Evolutionary conservation across 345 rosid species (phyloP).

Genomic region (Populus alba): DNA sequence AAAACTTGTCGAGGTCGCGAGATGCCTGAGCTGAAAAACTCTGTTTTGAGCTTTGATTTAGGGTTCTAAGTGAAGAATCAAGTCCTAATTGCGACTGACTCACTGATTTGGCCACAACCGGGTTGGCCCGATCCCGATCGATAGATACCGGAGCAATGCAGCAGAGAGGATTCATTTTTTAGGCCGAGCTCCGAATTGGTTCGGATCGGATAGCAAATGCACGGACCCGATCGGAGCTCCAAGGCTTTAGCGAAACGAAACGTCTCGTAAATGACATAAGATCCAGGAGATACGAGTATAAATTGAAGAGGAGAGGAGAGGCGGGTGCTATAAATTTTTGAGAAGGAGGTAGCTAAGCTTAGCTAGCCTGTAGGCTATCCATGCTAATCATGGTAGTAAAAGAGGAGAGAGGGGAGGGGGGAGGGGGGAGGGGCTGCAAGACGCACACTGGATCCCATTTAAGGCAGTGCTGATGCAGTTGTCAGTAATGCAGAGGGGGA

Average conservation of each 20-base stretch:
- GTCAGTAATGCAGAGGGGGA: slow-evolving; percentile 43
- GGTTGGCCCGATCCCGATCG: slow-evolving; percentile 75
- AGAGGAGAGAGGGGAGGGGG: background rate
- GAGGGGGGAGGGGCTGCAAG: slow-evolving; percentile 17
- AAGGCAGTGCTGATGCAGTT: slow-evolving; percentile 33
- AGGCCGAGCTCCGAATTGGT: slow-evolving; percentile 4
- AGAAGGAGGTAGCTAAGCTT: background rate
- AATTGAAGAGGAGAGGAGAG: background rate
- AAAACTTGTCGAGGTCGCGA: slow-evolving; percentile 37
- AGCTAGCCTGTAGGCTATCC: background rate
- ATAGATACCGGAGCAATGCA: slow-evolving; percentile 99
- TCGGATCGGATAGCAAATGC: slow-evolving; percentile 22
- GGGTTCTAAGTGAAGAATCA: slow-evolving; percentile 33
- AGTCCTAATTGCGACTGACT: slow-evolving; percentile 43
- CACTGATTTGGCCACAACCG: slow-evolving; percentile 55
- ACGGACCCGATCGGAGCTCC: slow-evolving; percentile 44
- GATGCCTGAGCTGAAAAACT: slow-evolving; percentile 62
- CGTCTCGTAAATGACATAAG: slow-evolving; percentile 43
- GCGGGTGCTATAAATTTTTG: background rate
- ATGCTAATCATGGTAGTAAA: background rate
- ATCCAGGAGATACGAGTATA: background rate
- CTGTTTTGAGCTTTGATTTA: slow-evolving; percentile 45
- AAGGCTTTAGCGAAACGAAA: slow-evolving; percentile 15
- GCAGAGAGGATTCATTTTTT: slow-evolving; percentile 87
- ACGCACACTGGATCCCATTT: slow-evolving; percentile 48